These are phyloP conservation scores for Dioscorea alata DNA, from an alignment of 106 monocot species.

Conservation along the genomic window DNA sequence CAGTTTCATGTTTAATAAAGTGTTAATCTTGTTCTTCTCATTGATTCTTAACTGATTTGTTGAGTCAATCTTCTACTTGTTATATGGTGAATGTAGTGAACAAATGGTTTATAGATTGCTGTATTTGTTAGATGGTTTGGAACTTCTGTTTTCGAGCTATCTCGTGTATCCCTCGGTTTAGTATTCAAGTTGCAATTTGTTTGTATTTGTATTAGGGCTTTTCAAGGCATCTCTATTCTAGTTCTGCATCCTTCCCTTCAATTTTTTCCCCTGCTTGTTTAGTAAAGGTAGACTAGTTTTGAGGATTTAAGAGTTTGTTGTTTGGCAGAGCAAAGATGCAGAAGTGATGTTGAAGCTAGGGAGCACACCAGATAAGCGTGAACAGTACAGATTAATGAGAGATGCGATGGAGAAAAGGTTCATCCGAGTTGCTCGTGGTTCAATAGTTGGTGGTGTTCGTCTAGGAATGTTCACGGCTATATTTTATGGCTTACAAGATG, in stretches of 20 bases:
- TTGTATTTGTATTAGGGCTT: not conserved
- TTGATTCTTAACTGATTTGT: no score
- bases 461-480: constrained; percentile 91
- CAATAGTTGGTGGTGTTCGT: constrained; percentile 85
- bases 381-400: constrained; percentile 95
- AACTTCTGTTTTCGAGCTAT: not conserved
- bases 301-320: not conserved
- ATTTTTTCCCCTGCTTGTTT: not conserved
- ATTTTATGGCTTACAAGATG: constrained; percentile 77
- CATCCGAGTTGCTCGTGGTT: constrained; percentile 68
- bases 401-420: constrained; percentile 99
- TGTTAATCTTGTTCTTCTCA: no score
- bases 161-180: not conserved
- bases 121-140: no score
- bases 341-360: constrained; percentile 97
- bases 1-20: no score
- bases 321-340: constrained; percentile 89
- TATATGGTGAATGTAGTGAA: no score
- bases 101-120: no score
- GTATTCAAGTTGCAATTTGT: no score
- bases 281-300: not conserved
- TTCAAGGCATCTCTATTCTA: not conserved
- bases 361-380: constrained; percentile 88
- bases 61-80: no score
- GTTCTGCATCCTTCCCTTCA: not conserved